A percentile compares a stretch with the other conserved stretches of the same genome.
phyloP scores from a whole-genome alignment of 805 yeast species.

The Yamadazyma sp. region DNA sequence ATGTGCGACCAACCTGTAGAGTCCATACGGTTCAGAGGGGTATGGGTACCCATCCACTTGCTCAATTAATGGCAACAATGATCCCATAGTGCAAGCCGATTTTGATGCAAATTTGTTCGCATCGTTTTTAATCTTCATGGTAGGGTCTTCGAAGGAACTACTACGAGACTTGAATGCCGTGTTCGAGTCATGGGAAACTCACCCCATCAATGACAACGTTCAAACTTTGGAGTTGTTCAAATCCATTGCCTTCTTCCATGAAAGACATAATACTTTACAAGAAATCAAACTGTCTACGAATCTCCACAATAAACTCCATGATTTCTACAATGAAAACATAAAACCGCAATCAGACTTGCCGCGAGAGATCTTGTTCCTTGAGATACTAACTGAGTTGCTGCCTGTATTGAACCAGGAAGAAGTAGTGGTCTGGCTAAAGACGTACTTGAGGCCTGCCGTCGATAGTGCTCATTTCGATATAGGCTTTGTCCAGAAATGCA shows the following conservation, averaged over 20 bases:
- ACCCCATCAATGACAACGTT: slow-evolving; percentile 1
- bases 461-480: slow-evolving; percentile 57
- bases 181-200: slow-evolving; percentile 23
- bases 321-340: slow-evolving; percentile 32
- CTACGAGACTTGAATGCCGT: slow-evolving; percentile 24
- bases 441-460: slow-evolving; percentile 49
- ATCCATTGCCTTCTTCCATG: slow-evolving; percentile 20
- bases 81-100: not conserved
- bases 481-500: slow-evolving; percentile 32
- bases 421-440: slow-evolving; percentile 48
- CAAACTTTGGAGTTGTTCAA: slow-evolving; percentile 17
- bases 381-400: slow-evolving; percentile 33
- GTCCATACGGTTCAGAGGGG: slow-evolving; percentile 11
- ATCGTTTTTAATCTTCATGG: slow-evolving; percentile 7
- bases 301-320: slow-evolving; percentile 37
- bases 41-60: slow-evolving; percentile 35
- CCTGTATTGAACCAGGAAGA: slow-evolving; percentile 32
- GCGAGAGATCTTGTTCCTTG: slow-evolving; percentile 40
- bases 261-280: slow-evolving; percentile 36
- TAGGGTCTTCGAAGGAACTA: slow-evolving; percentile 28
- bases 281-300: slow-evolving; percentile 27
- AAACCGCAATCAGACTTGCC: slow-evolving; percentile 25
- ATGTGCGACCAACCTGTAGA: slow-evolving; percentile 30
- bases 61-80: slow-evolving; percentile 18
- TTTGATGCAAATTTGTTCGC: slow-evolving; percentile 13